phyloP scores from a whole-genome alignment of 129 eudicot genomes.

The Centaurea solstitialis region DNA sequence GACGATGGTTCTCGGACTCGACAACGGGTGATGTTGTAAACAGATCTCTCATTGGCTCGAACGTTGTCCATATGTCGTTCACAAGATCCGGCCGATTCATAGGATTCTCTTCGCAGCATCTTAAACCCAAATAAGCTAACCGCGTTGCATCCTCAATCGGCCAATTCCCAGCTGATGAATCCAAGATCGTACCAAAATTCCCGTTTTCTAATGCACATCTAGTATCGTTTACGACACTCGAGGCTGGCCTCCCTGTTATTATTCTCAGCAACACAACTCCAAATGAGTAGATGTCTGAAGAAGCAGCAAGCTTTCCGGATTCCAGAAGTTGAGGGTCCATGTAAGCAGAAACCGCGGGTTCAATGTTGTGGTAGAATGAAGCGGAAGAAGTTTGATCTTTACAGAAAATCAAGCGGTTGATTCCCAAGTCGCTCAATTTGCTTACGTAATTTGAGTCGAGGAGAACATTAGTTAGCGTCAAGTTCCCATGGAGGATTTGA shows the following conservation, averaged over 20 bases:
- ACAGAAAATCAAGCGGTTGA: conserved; percentile 34
- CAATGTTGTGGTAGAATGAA: conserved; percentile 1
- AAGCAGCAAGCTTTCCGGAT: conserved; percentile 49
- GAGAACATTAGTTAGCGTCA: conserved; percentile 61
- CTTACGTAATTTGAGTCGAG: conserved; percentile 66
- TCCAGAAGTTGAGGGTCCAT: conserved; percentile 57
- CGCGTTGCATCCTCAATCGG: conserved; percentile 52
- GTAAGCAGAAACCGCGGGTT: conserved; percentile 33
- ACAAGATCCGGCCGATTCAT: conserved; percentile 55
- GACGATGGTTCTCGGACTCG: conserved; percentile 44
- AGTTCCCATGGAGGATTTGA: conserved; percentile 65
- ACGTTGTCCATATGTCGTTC: conserved; percentile 52
- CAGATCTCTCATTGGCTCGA: conserved; percentile 52
- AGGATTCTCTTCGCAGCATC: conserved; percentile 58
- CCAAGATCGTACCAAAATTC: conserved; percentile 49
- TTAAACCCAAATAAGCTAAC: conserved; percentile 60
- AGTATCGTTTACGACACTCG: conserved; percentile 50
- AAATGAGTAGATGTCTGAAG: conserved; percentile 78
- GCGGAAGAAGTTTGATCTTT: not conserved
- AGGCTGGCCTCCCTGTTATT: conserved; percentile 60
- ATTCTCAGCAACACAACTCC: conserved; percentile 68
- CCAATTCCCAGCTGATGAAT: conserved; percentile 84
- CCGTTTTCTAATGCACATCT: conserved; percentile 63
- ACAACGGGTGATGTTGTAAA: conserved; percentile 25
- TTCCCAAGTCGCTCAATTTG: conserved; percentile 68